These are phyloP conservation scores for Tetracladium maxilliforme DNA, from an alignment of 2,329 filamentous ascomycete species.

Conservation along the genomic window DNA sequence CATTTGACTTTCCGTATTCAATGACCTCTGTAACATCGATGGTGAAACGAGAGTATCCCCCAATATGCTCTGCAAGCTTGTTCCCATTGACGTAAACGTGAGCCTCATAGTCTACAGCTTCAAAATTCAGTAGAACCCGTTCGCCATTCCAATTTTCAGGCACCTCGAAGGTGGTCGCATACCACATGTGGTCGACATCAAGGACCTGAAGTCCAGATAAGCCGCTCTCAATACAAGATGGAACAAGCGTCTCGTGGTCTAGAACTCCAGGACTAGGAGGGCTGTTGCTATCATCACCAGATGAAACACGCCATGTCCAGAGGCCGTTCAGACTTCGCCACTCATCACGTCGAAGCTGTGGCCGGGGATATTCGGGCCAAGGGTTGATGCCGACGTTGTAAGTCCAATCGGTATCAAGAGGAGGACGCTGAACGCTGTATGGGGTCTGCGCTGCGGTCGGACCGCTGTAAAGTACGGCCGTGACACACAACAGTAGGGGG, in stretches of 20 bases:
- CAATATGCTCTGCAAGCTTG: conserved; percentile 34
- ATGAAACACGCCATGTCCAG: conserved; percentile 25
- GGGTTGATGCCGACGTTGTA: conserved; percentile 27
- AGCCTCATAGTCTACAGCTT: conserved; percentile 33
- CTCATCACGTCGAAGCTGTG: conserved; percentile 24
- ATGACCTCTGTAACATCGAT: conserved; percentile 39
- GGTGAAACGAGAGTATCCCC: conserved; percentile 47
- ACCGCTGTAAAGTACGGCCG: no score
- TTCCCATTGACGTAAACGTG: conserved; percentile 43
- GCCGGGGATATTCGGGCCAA: conserved; percentile 32
- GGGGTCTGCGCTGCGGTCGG: no score
- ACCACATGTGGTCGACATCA: conserved; percentile 25
- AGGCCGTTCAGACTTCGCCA: conserved; percentile 33
- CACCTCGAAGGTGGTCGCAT: conserved; percentile 29
- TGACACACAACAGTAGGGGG: no score
- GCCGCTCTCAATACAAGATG: conserved; percentile 37
- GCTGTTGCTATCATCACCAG: conserved; percentile 18
- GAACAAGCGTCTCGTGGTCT: conserved; percentile 28
- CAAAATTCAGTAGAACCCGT: conserved; percentile 29
- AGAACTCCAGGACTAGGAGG: conserved; percentile 28
- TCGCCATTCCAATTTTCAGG: conserved; percentile 27
- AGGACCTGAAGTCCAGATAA: conserved; percentile 30
- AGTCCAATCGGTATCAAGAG: conserved; percentile 27
- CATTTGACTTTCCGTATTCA: no score
- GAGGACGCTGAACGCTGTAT: conserved; percentile 22